Evolutionary conservation across 805 yeast genomes (phyloP).

Genomic region (Suhomyces pyralidae): DNA sequence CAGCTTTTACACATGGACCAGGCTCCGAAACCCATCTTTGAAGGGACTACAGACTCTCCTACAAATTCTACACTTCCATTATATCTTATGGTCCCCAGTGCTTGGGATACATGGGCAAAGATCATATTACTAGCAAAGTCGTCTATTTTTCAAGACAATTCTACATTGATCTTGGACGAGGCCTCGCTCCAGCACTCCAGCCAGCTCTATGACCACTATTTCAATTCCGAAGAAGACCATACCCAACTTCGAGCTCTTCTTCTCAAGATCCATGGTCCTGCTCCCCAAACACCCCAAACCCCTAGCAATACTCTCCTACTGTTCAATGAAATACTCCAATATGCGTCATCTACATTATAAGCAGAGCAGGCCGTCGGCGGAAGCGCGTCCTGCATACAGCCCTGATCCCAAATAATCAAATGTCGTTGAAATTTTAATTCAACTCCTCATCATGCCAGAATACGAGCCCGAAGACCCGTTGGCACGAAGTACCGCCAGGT

Average conservation of each 20-base stretch:
- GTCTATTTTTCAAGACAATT: conserved; percentile 13
- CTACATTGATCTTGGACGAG: conserved; percentile 13
- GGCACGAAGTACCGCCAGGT: conserved; percentile 24
- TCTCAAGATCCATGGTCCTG: background rate
- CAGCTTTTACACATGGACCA: background rate
- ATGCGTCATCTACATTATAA: background rate
- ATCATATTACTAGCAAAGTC: conserved; percentile 37
- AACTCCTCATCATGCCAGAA: background rate
- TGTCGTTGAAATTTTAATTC: background rate
- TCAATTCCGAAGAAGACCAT: background rate
- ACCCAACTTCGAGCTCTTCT: background rate
- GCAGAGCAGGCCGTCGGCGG: no score
- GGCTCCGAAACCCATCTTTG: conserved; percentile 15
- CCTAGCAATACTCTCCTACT: background rate
- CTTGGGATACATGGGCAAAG: conserved; percentile 52
- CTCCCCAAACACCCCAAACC: background rate
- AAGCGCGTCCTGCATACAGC: background rate
- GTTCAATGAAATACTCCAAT: background rate
- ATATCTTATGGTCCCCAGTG: conserved; percentile 37
- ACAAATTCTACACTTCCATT: background rate
- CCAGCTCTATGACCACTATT: conserved; percentile 12
- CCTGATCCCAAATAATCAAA: background rate
- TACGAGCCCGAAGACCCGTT: conserved; percentile 16
- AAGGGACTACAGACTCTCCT: background rate
- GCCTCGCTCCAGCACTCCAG: conserved; percentile 16